Base-by-base conservation (phyloP, 768 basidiomycete genomes). In the Termitomyces sp. region DNA sequence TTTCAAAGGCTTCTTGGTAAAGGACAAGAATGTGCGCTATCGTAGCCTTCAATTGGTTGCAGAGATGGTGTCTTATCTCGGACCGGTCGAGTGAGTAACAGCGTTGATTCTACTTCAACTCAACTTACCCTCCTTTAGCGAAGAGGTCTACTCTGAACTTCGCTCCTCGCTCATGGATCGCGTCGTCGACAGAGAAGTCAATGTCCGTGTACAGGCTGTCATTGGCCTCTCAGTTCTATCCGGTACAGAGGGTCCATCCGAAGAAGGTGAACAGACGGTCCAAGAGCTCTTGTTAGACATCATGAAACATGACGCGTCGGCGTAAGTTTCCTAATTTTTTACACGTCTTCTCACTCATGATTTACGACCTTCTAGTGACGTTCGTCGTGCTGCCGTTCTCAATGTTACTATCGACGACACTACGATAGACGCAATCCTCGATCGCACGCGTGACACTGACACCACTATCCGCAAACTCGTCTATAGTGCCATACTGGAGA, bases 11-110 rank as follows among this genome's bases (percentile, higher is more conserved):
- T 92, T 93, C 69, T 63, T 75, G 17, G 86, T 93, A 3, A 96
- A 94, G 68, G 92, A 96, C 73, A 98, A 95, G 72, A 78, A 77
- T 42, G 85, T 91, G 39, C 82, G 95, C 5, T 96, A 85, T 66
- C 84, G 95, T 19, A 85, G 85, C 32, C 75, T 91, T 2, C 86
- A 89, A 52, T 72, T 85, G n/a, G 79, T 91, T 14, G 83, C 88
- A 0, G 86, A 89, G 63, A 86, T 94, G 79, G 82, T 96, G 12
- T 79, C 83, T 0, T 81, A 86, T 55, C 74, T 97, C 0, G 91
- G 91, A 7, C 88, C 88, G 71, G 79, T 98, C 55, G 92, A 95
- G 94, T 97, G 66, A 53, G 88, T 77, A 37, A 35, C 10, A 27
- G 52, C 14, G 41, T 34, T 21, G 23, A 46, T 46, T 27, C 25